phyloP scores from a whole-genome alignment of 1,284 basidiomycete species.

The Boletus albobrunnescens region DNA sequence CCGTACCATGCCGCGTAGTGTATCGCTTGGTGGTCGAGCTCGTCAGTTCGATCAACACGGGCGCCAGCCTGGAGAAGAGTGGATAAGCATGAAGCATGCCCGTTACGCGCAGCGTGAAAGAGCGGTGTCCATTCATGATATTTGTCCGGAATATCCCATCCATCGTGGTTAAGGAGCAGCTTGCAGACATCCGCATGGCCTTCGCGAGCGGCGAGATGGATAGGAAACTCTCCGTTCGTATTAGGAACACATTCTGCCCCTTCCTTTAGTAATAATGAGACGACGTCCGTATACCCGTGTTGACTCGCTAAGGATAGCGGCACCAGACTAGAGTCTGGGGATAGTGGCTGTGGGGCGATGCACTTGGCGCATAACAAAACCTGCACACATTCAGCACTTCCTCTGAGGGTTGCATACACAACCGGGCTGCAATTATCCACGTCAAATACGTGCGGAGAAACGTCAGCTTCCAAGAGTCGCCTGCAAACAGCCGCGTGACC shows the following conservation, averaged over 20 bases:
- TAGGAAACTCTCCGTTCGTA: slow-evolving; percentile 92
- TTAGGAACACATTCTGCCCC: slow-evolving; percentile 81
- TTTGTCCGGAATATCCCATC: slow-evolving; percentile 91
- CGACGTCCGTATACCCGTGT: slow-evolving; percentile 85
- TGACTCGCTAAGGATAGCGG: slow-evolving; percentile 91
- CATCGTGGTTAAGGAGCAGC: slow-evolving; percentile 71
- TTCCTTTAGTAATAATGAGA: slow-evolving; percentile 61
- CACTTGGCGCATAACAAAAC: slow-evolving; percentile 68
- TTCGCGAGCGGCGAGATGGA: slow-evolving; percentile 96
- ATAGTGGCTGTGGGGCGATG: slow-evolving; percentile 43
- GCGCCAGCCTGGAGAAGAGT: slow-evolving; percentile 79
- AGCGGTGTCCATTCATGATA: slow-evolving; percentile 98
- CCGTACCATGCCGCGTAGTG: slow-evolving; percentile 99
- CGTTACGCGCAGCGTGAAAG: slow-evolving; percentile 92
- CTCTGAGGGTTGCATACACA: slow-evolving; percentile 88
- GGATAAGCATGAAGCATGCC: slow-evolving; percentile 73
- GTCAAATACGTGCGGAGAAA: slow-evolving; percentile 73
- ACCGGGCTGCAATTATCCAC: slow-evolving; percentile 93
- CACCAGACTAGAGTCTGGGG: slow-evolving; percentile 66
- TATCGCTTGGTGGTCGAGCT: slow-evolving; percentile 80
- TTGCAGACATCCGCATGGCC: slow-evolving; percentile 84
- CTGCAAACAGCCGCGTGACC: slow-evolving; percentile 79
- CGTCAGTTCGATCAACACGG: slow-evolving; percentile 74
- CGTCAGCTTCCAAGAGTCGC: slow-evolving; percentile 67
- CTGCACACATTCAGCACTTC: slow-evolving; percentile 77